Evolutionary conservation across 345 rosid species (phyloP), one percentile per base, ranked within the genome.

Genomic region (Syzygium aqueum): DNA sequence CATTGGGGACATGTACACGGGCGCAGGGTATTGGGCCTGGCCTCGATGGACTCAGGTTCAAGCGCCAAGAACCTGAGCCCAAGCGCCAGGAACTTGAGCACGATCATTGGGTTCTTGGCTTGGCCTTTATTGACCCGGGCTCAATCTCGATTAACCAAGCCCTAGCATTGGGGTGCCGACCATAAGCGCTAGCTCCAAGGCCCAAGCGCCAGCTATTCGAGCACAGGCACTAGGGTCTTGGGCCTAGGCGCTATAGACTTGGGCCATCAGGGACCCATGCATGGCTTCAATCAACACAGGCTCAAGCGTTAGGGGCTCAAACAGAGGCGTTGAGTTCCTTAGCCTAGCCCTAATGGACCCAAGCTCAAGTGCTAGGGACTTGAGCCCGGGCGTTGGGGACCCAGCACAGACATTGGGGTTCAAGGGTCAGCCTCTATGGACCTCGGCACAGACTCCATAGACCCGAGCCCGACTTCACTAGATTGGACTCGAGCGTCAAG

Each of bases 21-120:
- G 40, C 11, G 0, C 0, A 4, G 0, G 30, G n/a, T 59, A 15
- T 13, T 25, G 23, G 15, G 65, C 6, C 3, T 0, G 3, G 37
- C 73, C 19, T 63, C 4, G 14, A n/a, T n/a, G 40, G 40, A 28
- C 77, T 8, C 3, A 0, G 2, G 23, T 10, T 53, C 23, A 3
- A 5, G 23, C 7, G 10, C 4, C 9, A 3, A 7, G 57, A 52
- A 52, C 54, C 7, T 16, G 21, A 52, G 21, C 54, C 3, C 3
- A 6, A 7, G 23, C 3, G 10, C 0, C 0, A 0, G 11, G 77
- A 28, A 2, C 40, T 11, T 2, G 0, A 11, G 40, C 11, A 30
- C 0, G 22, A 3, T 7, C 3, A 28, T 0, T 28, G 77, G 40
- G 22, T 27, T 22, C 27, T 13, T 43, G 0, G 15, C 77, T 28